These are phyloP conservation scores for Colletotrichum camelliae DNA, from an alignment of 2,329 filamentous ascomycete species.

Conservation along the genomic window DNA sequence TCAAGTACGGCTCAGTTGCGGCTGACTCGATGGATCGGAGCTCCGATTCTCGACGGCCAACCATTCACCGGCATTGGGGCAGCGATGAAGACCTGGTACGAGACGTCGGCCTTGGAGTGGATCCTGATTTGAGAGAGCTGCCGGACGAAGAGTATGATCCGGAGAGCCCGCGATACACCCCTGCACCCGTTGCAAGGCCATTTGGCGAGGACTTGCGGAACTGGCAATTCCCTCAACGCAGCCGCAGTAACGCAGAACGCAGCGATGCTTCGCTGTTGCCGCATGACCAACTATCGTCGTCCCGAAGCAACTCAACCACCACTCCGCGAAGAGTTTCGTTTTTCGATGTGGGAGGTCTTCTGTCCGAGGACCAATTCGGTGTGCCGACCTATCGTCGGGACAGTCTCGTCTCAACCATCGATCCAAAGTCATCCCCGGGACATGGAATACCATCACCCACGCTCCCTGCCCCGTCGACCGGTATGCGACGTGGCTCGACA, in stretches of 20 bases:
- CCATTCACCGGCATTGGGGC: conserved; percentile 74
- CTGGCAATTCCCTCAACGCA: conserved; percentile 54
- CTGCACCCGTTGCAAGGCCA: conserved; percentile 38
- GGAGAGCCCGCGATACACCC: conserved; percentile 33
- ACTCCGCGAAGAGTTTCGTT: conserved; percentile 73
- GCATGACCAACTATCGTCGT: conserved; percentile 38
- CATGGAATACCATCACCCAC: conserved; percentile 43
- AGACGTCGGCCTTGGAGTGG: conserved; percentile 74
- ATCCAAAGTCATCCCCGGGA: conserved; percentile 39
- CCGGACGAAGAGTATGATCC: conserved; percentile 25
- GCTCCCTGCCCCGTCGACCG: conserved; percentile 47
- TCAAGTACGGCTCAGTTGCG: conserved; percentile 66
- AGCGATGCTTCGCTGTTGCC: conserved; percentile 52
- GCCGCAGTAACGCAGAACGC: conserved; percentile 40
- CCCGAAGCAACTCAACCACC: conserved; percentile 43
- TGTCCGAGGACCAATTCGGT: conserved; percentile 57
- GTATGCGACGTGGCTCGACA: conserved; percentile 59
- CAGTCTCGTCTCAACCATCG: conserved; percentile 47
- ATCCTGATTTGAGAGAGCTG: conserved; percentile 53
- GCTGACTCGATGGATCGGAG: conserved; percentile 67
- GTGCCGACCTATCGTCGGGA: conserved; percentile 39
- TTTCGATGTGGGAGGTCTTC: conserved; percentile 82
- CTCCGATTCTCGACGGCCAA: conserved; percentile 46
- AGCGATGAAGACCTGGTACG: conserved; percentile 91
- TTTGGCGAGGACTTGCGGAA: conserved; percentile 43